phyloP scores from a whole-genome alignment of 805 yeast species.

The Nakazawaea ambrosiae region DNA sequence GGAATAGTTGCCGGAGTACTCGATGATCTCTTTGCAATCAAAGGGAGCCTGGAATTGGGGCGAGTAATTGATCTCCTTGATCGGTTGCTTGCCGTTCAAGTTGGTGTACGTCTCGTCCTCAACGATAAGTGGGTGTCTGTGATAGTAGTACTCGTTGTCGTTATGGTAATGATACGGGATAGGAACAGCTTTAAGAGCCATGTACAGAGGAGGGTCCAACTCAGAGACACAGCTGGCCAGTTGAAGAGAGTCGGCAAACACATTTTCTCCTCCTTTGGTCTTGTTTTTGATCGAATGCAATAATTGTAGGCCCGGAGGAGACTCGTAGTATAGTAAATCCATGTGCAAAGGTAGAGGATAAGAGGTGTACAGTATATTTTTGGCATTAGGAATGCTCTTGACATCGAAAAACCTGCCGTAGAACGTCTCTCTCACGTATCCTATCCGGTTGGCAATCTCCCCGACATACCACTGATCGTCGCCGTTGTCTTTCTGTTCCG shows the following conservation, averaged over 20 bases:
- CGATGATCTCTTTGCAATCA: slow-evolving; percentile 38
- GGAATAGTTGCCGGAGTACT: slow-evolving; percentile 16
- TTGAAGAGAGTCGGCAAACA: slow-evolving; percentile 63
- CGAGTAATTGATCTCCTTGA: slow-evolving; percentile 62
- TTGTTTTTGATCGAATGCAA: slow-evolving; percentile 53
- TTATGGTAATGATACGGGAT: slow-evolving; percentile 63
- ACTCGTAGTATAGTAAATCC: slow-evolving; percentile 71
- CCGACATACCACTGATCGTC: slow-evolving; percentile 28
- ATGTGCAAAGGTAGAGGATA: slow-evolving; percentile 65
- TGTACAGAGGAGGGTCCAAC: slow-evolving; percentile 54
- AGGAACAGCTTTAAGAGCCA: slow-evolving; percentile 56
- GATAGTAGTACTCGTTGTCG: slow-evolving; percentile 54
- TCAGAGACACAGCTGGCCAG: slow-evolving; percentile 53
- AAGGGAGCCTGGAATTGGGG: slow-evolving; percentile 84
- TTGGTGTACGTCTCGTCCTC: slow-evolving; percentile 35
- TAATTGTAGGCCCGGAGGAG: slow-evolving; percentile 75
- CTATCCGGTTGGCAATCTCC: slow-evolving; percentile 39
- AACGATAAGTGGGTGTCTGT: slow-evolving; percentile 54
- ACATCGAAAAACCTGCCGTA: slow-evolving; percentile 72
- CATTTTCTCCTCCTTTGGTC: slow-evolving; percentile 59
- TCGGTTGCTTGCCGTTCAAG: slow-evolving; percentile 20
- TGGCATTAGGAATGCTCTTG: slow-evolving; percentile 42
- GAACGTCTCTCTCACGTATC: slow-evolving; percentile 64
- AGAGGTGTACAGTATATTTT: slow-evolving; percentile 64
- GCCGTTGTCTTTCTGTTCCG: slow-evolving; percentile 29